Base-by-base conservation (phyloP, 768 basidiomycete genomes). In the Tulasnella sp. region DNA sequence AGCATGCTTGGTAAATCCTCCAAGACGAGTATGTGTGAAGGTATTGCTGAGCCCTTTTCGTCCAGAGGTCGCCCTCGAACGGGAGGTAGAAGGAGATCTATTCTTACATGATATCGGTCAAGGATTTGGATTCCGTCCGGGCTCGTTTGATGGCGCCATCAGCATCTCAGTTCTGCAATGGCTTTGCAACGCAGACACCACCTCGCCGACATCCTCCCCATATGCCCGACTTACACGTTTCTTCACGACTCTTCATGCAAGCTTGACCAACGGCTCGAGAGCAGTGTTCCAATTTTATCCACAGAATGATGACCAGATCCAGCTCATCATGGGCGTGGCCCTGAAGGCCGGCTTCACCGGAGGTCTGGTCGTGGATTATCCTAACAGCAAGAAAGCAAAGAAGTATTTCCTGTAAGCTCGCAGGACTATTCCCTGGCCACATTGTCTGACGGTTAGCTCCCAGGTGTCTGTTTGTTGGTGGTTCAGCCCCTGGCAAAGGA, bases 81-180 rank as follows among this genome's bases (percentile, higher is more conserved):
- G 97, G 52, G 94, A 99, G 81, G 93, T 98, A 0, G 94, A 96
- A 79, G 97, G 97, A 2, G 97, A 99, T 83, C 85, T 99, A 31
- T 97, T 99, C 82, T 83, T 99, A 40, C 96, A 98, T 79, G 97
- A 99, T 81, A 97, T 99, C 58, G 97, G 97, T 0, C 97, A 99
- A 82, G 97, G 97, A 0, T 93, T 99, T 80, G 96, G 96, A 8
- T 99, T 97, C 83, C 88, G 97, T 52, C 93, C 97, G 76, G 97
- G 97, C 77, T 92, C 93, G 78, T 99, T 99, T 82, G 97, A 99
- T 82, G 97, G 97, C 52, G 96, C 94, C 7, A 99, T 99, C 81
- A 99, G 97, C 81, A 93, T 99, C 80, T 99, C 97, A 34, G 97
- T 98, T n/a, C 85, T 99, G 6, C 97, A 99, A 84, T 99, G 97